Evolutionary conservation across 192 early-diverging fungal species (phyloP), one percentile per base, ranked within the genome.

Genomic region (Backusella morwellensis): DNA sequence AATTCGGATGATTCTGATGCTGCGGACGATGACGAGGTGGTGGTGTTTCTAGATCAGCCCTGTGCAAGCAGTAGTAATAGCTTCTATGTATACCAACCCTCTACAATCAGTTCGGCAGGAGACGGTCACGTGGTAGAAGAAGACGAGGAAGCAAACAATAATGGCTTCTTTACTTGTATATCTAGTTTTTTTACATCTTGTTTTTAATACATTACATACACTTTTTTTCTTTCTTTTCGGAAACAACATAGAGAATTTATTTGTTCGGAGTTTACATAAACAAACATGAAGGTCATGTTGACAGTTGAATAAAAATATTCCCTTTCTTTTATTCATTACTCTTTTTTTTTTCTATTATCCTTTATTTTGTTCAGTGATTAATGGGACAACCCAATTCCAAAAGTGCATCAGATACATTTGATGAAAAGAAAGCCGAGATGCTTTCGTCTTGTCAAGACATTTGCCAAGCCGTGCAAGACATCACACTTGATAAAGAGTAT

Each of bases 251-350:
- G 21, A 59, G n/a, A 9, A 56, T 56, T 40, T 59, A 59, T 59
- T 59, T 59, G 21, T 59, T 59, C 56, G 56, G 56, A 59, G 56
- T 29, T 63, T 63, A 63, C n/a, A 63, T 63, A 63, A 63, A 63
- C 56, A 29, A 63, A 63, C 56, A 63, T 29, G 3, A 4, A 21
- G 19, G 19, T 21, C 52, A 63, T 63, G 56, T 63, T 63, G 56
- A 63, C 23, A 63, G 56, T 63, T 63, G 9, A 29, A 29, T 23
- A 59, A 9, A 59, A 9, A 59, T 59, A 8, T 29, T 29, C 8
- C 26, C n/a, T 63, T 14, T 56, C n/a, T 56, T 23, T 21, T 52
- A 4, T 52, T 52, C 38, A 32, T 32, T 32, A 32, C 11, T 52
- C 50, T 56, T 56, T 23, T 56, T 7, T 26, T 56, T 12, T 59